Evolutionary conservation across 306 rosid genomes (phyloP), one percentile per base, ranked within the genome.

Genomic region (Prunus mongolica): DNA sequence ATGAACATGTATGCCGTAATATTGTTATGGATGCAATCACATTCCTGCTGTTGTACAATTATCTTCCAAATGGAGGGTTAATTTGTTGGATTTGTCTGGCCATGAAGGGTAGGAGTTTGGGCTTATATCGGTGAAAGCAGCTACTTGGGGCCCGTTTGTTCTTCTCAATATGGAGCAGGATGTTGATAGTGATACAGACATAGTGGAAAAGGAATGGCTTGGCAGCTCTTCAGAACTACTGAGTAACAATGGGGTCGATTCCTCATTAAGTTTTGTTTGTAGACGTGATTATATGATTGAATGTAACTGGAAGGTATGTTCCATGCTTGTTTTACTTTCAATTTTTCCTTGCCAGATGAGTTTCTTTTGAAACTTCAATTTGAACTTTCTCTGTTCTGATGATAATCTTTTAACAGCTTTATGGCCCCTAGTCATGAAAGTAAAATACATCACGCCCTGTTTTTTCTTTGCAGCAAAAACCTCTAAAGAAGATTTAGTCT

Each of bases 221-320:
- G 97, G 97, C 51, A 87, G 91, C 84, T 79, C 89, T 70, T 85
- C 93, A 75, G 90, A 89, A 55, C 15, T 86, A 82, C 79, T 94
- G 82, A 78, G 83, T 51, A 65, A 78, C 76, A 85, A 71, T 50
- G 90, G 94, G 74, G 79, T 92, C 79, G 91, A 92, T 88, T 81
- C 89, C 80, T 89, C 95, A 0, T 84, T 90, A 70, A 87, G 87
- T 79, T 87, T 85, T 83, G 76, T 92, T 50, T 89, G 93, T 76
- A 85, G 92, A 79, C 93, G 93, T 13, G 95, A 86, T 80, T 94
- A 94, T 86, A 86, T 81, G n/a, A 76, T 94, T 78, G 90, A 89
- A 30, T 94, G 98, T 69, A 94, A 94, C 82, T 94, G 98, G 98
- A 94, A 94, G 97, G 98, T 90, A 65, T 47, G 38, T 66, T 25